phyloP scores from a whole-genome alignment of 2,329 filamentous ascomycete species.

The Reticulascus tulasneorum region DNA sequence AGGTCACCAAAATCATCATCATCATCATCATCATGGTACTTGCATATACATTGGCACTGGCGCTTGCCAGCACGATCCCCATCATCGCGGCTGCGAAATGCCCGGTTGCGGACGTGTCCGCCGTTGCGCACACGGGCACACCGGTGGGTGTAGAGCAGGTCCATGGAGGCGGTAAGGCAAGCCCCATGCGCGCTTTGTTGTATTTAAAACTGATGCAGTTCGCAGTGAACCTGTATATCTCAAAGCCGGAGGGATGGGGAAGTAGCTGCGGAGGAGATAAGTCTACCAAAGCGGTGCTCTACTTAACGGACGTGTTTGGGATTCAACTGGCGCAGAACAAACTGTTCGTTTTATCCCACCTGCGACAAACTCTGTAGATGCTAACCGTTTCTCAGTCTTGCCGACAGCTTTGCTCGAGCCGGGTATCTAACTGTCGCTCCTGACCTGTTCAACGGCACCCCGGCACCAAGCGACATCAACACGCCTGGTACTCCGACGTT shows the following conservation, averaged over 20 bases:
- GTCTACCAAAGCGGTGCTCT: slow-evolving; percentile 4
- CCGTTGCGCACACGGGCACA: slow-evolving; percentile 9
- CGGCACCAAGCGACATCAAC: slow-evolving; percentile 38
- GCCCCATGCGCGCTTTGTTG: background rate
- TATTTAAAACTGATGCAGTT: background rate
- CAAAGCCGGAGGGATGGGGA: slow-evolving; percentile 8
- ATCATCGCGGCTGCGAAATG: slow-evolving; percentile 2
- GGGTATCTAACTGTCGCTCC: slow-evolving; percentile 64
- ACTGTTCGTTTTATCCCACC: slow-evolving; percentile 5
- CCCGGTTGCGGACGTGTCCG: slow-evolving; percentile 8
- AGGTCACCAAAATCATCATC: too few species aligned
- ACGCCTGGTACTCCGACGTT: slow-evolving; percentile 30
- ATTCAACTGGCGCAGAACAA: slow-evolving; percentile 24
- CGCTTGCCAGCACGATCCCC: too few species aligned
- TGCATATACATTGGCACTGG: too few species aligned
- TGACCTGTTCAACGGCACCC: slow-evolving; percentile 60
- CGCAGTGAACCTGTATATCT: slow-evolving; percentile 9
- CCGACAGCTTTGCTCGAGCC: slow-evolving; percentile 63
- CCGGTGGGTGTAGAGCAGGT: slow-evolving; percentile 6
- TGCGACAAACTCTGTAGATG: too few species aligned
- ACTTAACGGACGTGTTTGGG: slow-evolving; percentile 32
- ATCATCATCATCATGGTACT: too few species aligned
- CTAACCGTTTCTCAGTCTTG: slow-evolving; percentile 32
- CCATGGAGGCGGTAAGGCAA: slow-evolving; percentile 7
- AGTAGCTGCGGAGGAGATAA: background rate